Base-by-base conservation (phyloP, 1,284 basidiomycete species). In the Naganishia sp. region DNA sequence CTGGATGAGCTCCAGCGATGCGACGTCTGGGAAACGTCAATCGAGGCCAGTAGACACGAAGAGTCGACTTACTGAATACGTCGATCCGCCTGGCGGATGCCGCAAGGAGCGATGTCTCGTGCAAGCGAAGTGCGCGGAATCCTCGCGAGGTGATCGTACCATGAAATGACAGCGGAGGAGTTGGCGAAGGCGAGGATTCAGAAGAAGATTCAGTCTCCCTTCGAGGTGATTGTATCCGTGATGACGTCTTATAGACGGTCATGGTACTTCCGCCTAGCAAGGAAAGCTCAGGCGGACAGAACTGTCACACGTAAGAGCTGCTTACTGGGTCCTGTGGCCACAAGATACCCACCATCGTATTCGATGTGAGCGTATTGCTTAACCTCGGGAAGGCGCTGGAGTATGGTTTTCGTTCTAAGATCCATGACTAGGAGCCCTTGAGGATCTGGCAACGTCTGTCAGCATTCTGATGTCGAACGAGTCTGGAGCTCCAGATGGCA, bases 361-460 rank as follows among this genome's bases (percentile, higher is more conserved):
- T 61, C 59, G 10, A 61, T 25, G 43, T 61, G 59, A 25, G 59
- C 59, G 39, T 61, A 61, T 21, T 42, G 31, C 23, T 42, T 50
- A 11, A 61, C 36, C 25, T 61, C 59, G 18, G 59, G 59, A 21
- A 61, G 28, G 4, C 36, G 33, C 48, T 61, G 59, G 48, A 61
- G 28, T 23, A 61, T 43, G 3, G 10, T 49, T n/a, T 52, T 61
- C 1, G 68, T 71, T n/a, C 63, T 10, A 4, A 69, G 13, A 53
- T 75, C 74, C 0, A 71, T 60, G 6, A 75, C 74, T 13, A 67
- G 31, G 2, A 75, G 59, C 28, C 71, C 72, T 23, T 69, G 70
- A 67, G 45, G 49, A 23, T 48, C 43, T 65, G 36, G 2, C 46
- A 25, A 50, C 16, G 36, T 28, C 31, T 16, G 15, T 46, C 0